Percentiles rank a stretch among this genome's conserved stretches.
Evolutionary conservation across 345 rosid genomes (phyloP).

Genomic region (Trapa incisa): DNA sequence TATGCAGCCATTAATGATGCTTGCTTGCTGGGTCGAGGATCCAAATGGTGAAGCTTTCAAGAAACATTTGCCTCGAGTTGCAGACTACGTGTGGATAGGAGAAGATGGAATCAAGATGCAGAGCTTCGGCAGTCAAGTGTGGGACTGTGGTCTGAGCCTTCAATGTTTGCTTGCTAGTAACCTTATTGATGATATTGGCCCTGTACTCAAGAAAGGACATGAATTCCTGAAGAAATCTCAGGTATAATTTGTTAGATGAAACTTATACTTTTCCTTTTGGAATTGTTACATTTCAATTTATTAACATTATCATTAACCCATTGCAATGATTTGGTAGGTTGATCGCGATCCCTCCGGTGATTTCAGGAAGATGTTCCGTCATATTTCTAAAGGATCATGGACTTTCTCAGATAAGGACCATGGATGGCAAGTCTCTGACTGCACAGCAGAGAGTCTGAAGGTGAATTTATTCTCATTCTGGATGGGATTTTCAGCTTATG

Average conservation of each 20-base stretch:
- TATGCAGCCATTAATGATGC: conserved; percentile 42
- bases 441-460: conserved; percentile 48
- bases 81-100: conserved; percentile 79
- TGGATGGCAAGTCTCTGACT: conserved; percentile 62
- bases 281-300: background rate
- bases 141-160: conserved; percentile 66
- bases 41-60: conserved; percentile 40
- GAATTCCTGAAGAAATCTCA: conserved; percentile 69
- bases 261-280: background rate
- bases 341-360: conserved; percentile 45
- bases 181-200: conserved; percentile 38
- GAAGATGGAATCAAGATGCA: conserved; percentile 98
- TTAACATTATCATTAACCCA: background rate
- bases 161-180: conserved; percentile 64
- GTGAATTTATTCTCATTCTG: background rate
- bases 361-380: conserved; percentile 35
- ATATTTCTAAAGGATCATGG: conserved; percentile 56
- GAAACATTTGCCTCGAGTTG: conserved; percentile 65
- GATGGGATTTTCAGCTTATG: background rate
- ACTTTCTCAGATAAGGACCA: conserved; percentile 60
- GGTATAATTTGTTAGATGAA: conserved; percentile 21
- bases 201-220: conserved; percentile 36
- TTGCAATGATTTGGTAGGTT: conserved; percentile 24
- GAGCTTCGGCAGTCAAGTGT: conserved; percentile 74
- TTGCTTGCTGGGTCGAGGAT: conserved; percentile 80